Percentiles rank a stretch among this genome's conserved stretches.
These are phyloP conservation scores for Neoconidiobolus thromboides DNA, from an alignment of 371 early-diverging fungal genomes.

Conservation along the genomic window DNA sequence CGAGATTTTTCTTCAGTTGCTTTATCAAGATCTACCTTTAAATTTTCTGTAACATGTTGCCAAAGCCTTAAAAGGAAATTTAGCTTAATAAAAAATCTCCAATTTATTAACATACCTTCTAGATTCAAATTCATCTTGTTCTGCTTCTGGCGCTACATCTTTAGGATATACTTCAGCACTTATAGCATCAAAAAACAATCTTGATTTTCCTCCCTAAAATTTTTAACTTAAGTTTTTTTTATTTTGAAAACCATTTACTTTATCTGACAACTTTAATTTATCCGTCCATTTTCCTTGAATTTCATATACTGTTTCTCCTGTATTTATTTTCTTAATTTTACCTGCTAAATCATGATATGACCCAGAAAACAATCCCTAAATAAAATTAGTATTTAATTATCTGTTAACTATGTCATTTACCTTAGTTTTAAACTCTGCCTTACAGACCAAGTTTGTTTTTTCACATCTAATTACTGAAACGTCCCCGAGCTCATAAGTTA, in stretches of 20 bases:
- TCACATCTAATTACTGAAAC: conserved; percentile 44
- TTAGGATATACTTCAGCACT: conserved; percentile 43
- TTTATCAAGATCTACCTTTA: conserved; percentile 42
- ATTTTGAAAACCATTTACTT: background rate
- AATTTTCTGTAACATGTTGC: conserved; percentile 60
- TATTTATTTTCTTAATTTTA: conserved; percentile 58
- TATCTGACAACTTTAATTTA: conserved; percentile 30
- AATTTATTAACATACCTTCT: conserved; percentile 25
- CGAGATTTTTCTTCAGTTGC: conserved; percentile 66
- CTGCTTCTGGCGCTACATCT: conserved; percentile 38
- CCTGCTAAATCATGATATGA: conserved; percentile 64
- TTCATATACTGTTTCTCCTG: conserved; percentile 56
- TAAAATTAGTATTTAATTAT: conserved; percentile 8
- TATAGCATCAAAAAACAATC: conserved; percentile 46
- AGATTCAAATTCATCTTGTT: conserved; percentile 71
- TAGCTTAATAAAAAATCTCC: background rate
- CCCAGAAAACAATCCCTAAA: conserved; percentile 65
- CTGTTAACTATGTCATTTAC: conserved; percentile 19
- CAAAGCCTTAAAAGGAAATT: conserved; percentile 32
- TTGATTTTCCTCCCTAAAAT: conserved; percentile 17
- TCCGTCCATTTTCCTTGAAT: conserved; percentile 80
- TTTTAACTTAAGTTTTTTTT: conserved; percentile 9
- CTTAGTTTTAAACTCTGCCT: conserved; percentile 83
- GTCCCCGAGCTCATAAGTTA: conserved; percentile 87
- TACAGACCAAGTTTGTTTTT: conserved; percentile 49